phyloP scores from a whole-genome alignment of 495 filamentous ascomycete genomes.

The Penicillium parvum region DNA sequence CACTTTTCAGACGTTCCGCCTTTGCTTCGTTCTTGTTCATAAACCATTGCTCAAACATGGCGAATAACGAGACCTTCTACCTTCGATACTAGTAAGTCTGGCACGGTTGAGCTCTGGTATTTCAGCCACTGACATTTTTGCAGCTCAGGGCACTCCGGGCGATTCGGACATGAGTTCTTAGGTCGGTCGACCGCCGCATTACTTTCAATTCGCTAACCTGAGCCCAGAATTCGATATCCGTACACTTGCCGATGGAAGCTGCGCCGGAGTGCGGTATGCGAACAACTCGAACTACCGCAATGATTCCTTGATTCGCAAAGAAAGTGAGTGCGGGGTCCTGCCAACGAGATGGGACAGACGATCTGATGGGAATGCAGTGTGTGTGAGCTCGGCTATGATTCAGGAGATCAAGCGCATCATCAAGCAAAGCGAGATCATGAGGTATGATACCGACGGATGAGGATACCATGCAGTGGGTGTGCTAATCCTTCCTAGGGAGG shows the following conservation, averaged over 20 bases:
- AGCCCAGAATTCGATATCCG: constrained; percentile 90
- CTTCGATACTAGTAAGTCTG: constrained; percentile 86
- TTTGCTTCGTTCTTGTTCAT: no score
- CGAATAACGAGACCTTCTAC: constrained; percentile 81
- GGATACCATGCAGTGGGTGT: background rate
- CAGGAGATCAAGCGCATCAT: constrained; percentile 95
- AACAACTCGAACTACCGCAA: constrained; percentile 99
- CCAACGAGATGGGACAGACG: background rate
- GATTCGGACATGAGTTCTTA: constrained; percentile 97
- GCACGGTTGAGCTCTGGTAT: constrained; percentile 34
- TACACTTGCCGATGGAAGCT: constrained; percentile 87
- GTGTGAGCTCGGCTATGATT: constrained; percentile 87
- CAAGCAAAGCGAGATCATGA: constrained; percentile 97
- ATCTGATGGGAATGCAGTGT: constrained; percentile 63
- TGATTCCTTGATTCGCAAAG: constrained; percentile 98
- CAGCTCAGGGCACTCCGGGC: constrained; percentile 95
- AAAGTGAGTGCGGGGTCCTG: constrained; percentile 63
- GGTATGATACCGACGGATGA: constrained; percentile 49
- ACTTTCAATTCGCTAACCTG: constrained; percentile 24
- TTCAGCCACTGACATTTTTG: constrained; percentile 46
- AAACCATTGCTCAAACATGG: no score
- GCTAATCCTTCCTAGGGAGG: constrained; percentile 62
- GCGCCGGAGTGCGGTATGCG: constrained; percentile 91
- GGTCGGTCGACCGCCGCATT: constrained; percentile 49
- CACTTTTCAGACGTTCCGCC: constrained; percentile 22